These are phyloP conservation scores for Penicillium sclerotiorum DNA, from an alignment of 2,329 filamentous ascomycete genomes.

Conservation along the genomic window DNA sequence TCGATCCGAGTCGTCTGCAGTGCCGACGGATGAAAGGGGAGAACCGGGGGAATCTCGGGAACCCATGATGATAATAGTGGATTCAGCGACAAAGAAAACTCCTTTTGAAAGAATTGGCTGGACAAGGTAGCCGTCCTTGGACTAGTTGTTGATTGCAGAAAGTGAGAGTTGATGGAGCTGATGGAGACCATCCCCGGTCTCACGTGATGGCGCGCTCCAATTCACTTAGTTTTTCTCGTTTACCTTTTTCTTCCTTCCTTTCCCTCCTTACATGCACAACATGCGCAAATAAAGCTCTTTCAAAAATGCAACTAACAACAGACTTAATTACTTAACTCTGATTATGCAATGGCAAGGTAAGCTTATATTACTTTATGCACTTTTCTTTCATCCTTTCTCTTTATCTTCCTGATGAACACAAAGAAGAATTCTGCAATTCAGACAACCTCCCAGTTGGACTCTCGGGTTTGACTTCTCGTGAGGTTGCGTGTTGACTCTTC, in stretches of 20 bases:
- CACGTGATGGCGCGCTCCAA: neutral
- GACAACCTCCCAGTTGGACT: conserved; percentile 41
- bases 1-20: conserved; percentile 59
- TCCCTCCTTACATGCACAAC: neutral
- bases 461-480: conserved; percentile 23
- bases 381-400: conserved; percentile 13
- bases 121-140: neutral
- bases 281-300: neutral
- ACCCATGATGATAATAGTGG: conserved; percentile 39
- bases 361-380: neutral
- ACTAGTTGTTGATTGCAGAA: neutral
- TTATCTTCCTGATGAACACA: conserved; percentile 38
- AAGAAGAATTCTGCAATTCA: conserved; percentile 51
- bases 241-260: neutral
- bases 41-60: conserved; percentile 59
- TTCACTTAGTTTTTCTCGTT: neutral
- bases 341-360: neutral
- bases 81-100: conserved; percentile 1
- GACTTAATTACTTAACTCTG: too few relatives aligned
- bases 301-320: neutral
- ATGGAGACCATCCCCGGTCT: neutral
- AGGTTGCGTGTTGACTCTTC: conserved; percentile 49
- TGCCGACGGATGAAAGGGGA: conserved; percentile 66
- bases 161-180: conserved; percentile 1
- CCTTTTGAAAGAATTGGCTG: too few relatives aligned